phyloP scores from a whole-genome alignment of 2,329 filamentous ascomycete species.

The Penicillium glabrum region DNA sequence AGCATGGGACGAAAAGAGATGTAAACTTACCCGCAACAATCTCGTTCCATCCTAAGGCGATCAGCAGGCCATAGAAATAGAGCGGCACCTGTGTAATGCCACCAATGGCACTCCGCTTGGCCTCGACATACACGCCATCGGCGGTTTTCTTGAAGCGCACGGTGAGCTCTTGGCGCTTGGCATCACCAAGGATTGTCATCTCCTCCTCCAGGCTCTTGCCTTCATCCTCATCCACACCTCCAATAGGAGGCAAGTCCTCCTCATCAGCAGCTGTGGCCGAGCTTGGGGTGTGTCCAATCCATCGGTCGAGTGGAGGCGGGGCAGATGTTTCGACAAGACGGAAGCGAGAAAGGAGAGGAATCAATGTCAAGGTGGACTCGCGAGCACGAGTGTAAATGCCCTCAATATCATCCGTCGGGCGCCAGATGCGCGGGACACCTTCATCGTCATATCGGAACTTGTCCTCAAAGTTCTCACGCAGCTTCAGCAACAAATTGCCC shows the following conservation, averaged over 20 bases:
- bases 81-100: constrained; percentile 90
- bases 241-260: constrained; percentile 84
- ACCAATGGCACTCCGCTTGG: constrained; percentile 93
- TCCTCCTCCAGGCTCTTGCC: constrained; percentile 94
- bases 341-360: constrained; percentile 86
- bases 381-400: constrained; percentile 88
- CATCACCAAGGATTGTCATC: constrained; percentile 89
- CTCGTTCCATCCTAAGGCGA: constrained; percentile 98
- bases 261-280: constrained; percentile 80
- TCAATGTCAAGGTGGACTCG: constrained; percentile 86
- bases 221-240: constrained; percentile 90
- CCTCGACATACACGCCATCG: constrained; percentile 96
- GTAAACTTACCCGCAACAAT: constrained; percentile 79
- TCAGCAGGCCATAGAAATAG: constrained; percentile 87
- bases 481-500: constrained; percentile 90
- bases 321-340: constrained; percentile 71
- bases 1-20: not conserved
- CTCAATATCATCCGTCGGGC: constrained; percentile 95
- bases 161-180: constrained; percentile 86
- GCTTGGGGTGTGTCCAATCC: constrained; percentile 75
- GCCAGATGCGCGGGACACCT: constrained; percentile 94
- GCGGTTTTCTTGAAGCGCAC: constrained; percentile 98
- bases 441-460: constrained; percentile 97
- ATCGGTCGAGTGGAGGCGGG: constrained; percentile 78
- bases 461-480: constrained; percentile 98